Evolutionary conservation across 2,329 filamentous ascomycete genomes (phyloP).

Genomic region (Cercospora zeina): DNA sequence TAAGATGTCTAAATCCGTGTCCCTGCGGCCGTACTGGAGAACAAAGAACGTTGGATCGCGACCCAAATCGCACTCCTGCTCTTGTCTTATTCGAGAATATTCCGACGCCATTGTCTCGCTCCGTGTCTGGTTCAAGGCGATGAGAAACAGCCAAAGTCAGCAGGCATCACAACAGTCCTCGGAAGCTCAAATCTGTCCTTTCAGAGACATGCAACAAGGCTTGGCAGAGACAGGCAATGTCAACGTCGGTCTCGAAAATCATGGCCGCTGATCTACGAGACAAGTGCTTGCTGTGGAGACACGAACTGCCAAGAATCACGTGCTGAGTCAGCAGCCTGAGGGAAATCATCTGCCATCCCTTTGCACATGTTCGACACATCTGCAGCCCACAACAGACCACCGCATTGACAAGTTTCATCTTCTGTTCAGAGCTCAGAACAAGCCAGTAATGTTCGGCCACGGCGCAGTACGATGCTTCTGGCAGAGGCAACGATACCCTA

Average conservation of each 20-base stretch:
- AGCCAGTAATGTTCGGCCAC: too few species aligned
- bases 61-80: neutral
- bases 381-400: too few species aligned
- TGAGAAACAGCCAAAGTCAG: neutral
- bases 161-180: neutral
- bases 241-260: neutral
- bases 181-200: neutral
- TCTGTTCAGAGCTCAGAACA: too few species aligned
- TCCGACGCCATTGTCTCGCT: neutral
- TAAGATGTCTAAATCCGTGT: constrained; percentile 23
- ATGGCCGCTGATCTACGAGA: neutral
- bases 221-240: neutral
- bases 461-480: too few species aligned
- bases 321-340: too few species aligned
- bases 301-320: too few species aligned
- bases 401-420: too few species aligned
- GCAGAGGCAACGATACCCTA: neutral
- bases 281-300: too few species aligned
- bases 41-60: constrained; percentile 8
- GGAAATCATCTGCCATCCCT: too few species aligned
- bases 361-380: too few species aligned
- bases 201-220: neutral
- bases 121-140: neutral
- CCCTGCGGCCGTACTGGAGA: neutral
- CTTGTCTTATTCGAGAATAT: constrained; percentile 7